phyloP scores from a whole-genome alignment of 805 yeast species.

The Cyberlindnera mississippiensis region DNA sequence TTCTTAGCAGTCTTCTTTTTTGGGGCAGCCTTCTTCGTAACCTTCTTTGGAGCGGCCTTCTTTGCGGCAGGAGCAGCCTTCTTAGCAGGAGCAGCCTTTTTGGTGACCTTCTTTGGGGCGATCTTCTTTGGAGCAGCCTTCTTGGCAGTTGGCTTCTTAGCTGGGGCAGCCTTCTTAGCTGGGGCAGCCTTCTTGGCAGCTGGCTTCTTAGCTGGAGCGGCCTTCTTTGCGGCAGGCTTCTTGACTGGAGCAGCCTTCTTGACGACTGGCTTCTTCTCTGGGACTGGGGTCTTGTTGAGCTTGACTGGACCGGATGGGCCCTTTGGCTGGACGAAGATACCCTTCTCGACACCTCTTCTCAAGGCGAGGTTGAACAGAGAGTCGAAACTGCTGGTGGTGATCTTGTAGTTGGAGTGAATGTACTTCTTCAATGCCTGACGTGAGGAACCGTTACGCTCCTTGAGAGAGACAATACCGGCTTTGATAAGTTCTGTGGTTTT shows the following conservation, averaged over 20 bases:
- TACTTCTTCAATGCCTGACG: slow-evolving; percentile 88
- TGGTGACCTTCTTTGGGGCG: slow-evolving; percentile 26
- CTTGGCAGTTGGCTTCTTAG: slow-evolving; percentile 21
- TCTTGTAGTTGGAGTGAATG: slow-evolving; percentile 58
- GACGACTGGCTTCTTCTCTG: slow-evolving; percentile 5
- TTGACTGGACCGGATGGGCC: slow-evolving; percentile 88
- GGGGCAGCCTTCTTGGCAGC: slow-evolving; percentile 31
- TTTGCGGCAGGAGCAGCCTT: too few species aligned
- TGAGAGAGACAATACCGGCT: slow-evolving; percentile 64
- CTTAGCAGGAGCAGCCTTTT: too few species aligned
- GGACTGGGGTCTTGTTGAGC: slow-evolving; percentile 32
- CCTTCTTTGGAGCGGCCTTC: too few species aligned
- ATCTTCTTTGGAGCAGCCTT: slow-evolving; percentile 31
- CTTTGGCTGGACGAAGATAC: slow-evolving; percentile 77
- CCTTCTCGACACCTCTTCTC: slow-evolving; percentile 76
- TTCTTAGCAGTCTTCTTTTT: slow-evolving; percentile 9
- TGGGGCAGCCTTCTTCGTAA: slow-evolving; percentile 10
- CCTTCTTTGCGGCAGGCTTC: slow-evolving; percentile 29
- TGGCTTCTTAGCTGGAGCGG: slow-evolving; percentile 30
- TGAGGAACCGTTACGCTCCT: slow-evolving; percentile 77
- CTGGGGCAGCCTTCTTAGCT: slow-evolving; percentile 24
- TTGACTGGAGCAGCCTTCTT: slow-evolving; percentile 26
- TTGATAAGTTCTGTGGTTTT: slow-evolving; percentile 29
- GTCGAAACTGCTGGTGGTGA: slow-evolving; percentile 64
- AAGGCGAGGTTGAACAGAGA: slow-evolving; percentile 71